These are phyloP conservation scores for Petrea volubilis DNA, from an alignment of 257 asterid species.

Conservation along the genomic window DNA sequence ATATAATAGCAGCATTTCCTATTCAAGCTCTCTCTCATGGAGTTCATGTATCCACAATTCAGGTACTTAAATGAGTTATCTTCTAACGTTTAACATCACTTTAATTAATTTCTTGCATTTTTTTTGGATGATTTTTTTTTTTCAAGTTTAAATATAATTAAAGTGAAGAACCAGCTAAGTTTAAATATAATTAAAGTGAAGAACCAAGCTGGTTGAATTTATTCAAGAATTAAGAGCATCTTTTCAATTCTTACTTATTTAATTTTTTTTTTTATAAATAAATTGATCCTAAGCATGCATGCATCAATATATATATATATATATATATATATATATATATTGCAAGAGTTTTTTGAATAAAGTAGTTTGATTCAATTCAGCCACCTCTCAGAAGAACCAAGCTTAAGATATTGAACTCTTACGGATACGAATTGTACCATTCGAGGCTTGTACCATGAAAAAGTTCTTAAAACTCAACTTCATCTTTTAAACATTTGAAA, in stretches of 20 bases:
- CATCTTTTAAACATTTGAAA: not conserved
- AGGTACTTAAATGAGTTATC: not conserved
- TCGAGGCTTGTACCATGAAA: too few species aligned
- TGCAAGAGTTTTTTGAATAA: too few species aligned
- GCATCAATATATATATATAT: not conserved
- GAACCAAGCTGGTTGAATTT: not conserved
- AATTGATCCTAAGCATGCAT: conserved; percentile 3
- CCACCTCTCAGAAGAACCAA: too few species aligned
- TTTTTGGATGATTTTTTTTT: not conserved
- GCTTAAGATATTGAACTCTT: too few species aligned
- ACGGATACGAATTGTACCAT: too few species aligned
- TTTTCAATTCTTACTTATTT: not conserved
- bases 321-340: too few species aligned
- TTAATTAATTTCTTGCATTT: not conserved
- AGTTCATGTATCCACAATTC: not conserved
- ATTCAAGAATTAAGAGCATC: not conserved
- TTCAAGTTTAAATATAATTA: not conserved
- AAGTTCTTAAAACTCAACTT: too few species aligned
- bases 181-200: not conserved
- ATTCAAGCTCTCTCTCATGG: conserved; percentile 17
- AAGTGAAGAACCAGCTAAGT: not conserved
- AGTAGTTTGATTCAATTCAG: too few species aligned
- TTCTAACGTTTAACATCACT: not conserved
- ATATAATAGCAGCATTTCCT: not conserved
- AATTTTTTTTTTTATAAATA: not conserved